phyloP scores from a whole-genome alignment of 257 asterid genomes.

The Cinchona pubescens region DNA sequence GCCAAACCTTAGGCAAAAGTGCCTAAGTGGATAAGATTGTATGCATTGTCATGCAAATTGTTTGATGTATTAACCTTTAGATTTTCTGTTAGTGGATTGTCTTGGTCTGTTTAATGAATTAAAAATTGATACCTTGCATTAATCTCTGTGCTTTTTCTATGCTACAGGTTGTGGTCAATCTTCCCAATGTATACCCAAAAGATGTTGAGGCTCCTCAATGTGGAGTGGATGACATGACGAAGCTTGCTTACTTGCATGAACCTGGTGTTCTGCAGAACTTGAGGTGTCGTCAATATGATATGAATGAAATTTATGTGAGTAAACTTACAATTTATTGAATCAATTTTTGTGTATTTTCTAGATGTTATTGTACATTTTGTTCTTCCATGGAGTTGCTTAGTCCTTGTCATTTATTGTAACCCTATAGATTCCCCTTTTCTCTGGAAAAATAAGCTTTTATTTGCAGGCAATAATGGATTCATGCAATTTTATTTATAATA shows the following conservation, averaged over 20 bases:
- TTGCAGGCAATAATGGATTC: not conserved
- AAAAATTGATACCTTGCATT: not conserved
- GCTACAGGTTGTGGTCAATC: slow-evolving; percentile 48
- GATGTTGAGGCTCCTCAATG: slow-evolving; percentile 69
- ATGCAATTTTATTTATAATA: not conserved
- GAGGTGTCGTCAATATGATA: slow-evolving; percentile 61
- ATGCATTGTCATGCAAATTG: not conserved
- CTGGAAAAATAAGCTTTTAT: not conserved
- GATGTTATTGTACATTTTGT: not conserved
- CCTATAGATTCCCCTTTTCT: not conserved
- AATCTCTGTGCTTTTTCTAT: not conserved
- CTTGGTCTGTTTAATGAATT: not conserved
- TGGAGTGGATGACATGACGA: slow-evolving; percentile 95
- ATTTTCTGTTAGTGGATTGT: not conserved
- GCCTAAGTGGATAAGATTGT: not conserved
- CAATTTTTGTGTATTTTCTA: not conserved
- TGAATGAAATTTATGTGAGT: slow-evolving; percentile 81
- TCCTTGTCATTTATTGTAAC: not conserved
- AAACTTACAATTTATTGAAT: not conserved
- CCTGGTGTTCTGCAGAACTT: slow-evolving; percentile 84
- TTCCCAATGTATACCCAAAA: slow-evolving; percentile 53
- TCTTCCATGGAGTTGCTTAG: not conserved
- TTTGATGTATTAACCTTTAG: not conserved
- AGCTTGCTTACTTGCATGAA: slow-evolving; percentile 85
- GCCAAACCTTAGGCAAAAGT: not conserved